A percentile compares a stretch with the other conserved stretches of the same genome.
These are phyloP conservation scores for Austroboletus festivus DNA, from an alignment of 768 basidiomycete genomes.

Conservation along the genomic window DNA sequence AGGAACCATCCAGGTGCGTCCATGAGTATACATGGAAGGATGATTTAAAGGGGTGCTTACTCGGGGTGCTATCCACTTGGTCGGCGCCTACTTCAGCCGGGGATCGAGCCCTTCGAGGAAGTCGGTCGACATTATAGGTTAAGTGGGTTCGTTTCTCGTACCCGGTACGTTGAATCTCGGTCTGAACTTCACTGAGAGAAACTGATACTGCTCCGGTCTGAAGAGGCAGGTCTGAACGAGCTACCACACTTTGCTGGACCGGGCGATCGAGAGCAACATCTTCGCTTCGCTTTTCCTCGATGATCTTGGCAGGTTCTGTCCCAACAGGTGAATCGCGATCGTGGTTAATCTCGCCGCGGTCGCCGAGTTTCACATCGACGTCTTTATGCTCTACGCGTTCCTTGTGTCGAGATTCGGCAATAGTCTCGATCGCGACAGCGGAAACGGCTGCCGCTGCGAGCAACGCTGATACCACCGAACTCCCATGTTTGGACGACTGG, in stretches of 20 bases:
- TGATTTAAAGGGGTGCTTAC: background rate
- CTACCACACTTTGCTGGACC: background rate
- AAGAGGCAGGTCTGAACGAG: background rate
- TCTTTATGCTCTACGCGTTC: background rate
- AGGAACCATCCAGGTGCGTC: background rate
- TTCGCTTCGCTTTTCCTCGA: background rate
- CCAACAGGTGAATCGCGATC: background rate
- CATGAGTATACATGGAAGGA: background rate
- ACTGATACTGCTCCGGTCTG: background rate
- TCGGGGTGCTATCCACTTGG: background rate
- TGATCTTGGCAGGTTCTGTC: background rate
- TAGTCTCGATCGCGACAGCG: conserved; percentile 11
- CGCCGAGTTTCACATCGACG: background rate
- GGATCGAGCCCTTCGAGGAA: background rate
- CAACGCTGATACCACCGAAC: conserved; percentile 10
- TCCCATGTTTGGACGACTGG: conserved; percentile 1
- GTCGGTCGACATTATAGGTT: background rate
- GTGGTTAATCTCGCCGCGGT: background rate
- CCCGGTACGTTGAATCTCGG: too few species aligned
- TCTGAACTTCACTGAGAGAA: too few species aligned
- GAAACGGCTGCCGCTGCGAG: conserved; percentile 12
- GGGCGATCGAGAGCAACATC: background rate
- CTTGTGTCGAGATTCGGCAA: conserved; percentile 5
- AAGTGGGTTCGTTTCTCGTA: too few species aligned
- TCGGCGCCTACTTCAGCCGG: background rate